phyloP scores from a whole-genome alignment of 1,284 basidiomycete species.

The Phlebopus sp. region DNA sequence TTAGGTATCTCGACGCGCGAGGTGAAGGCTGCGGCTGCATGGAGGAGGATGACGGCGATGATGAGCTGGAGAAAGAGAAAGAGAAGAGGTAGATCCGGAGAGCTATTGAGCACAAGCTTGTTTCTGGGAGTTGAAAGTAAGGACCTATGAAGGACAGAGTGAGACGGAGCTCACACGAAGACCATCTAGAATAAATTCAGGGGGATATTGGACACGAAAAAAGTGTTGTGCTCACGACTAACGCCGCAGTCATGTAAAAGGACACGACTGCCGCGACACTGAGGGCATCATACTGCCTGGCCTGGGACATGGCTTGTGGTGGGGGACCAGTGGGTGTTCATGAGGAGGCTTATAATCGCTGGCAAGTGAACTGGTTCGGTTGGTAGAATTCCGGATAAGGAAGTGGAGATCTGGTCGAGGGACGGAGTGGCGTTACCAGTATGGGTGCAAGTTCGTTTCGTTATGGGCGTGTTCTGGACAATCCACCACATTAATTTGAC shows the following conservation, averaged over 20 bases:
- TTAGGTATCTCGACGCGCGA: slow-evolving; percentile 55
- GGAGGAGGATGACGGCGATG: slow-evolving; percentile 65
- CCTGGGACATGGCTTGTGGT: background rate
- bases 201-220: slow-evolving; percentile 1
- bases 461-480: background rate
- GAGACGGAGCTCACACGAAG: slow-evolving; percentile 48
- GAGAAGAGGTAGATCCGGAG: slow-evolving; percentile 64
- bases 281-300: slow-evolving; percentile 32
- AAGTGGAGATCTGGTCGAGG: background rate
- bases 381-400: background rate
- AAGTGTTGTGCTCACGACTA: slow-evolving; percentile 51
- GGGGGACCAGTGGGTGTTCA: background rate
- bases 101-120: slow-evolving; percentile 68
- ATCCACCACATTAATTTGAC: background rate
- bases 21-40: slow-evolving; percentile 46
- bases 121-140: slow-evolving; percentile 41
- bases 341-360: too few species aligned
- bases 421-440: background rate
- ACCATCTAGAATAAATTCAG: slow-evolving; percentile 49
- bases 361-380: background rate
- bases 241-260: slow-evolving; percentile 75
- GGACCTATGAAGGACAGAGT: background rate
- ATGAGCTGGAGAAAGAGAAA: slow-evolving; percentile 69
- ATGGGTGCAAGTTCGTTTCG: background rate
- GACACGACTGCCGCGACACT: slow-evolving; percentile 68